These are phyloP conservation scores for Fusarium mangiferae DNA, from an alignment of 2,329 filamentous ascomycete species.

Conservation along the genomic window DNA sequence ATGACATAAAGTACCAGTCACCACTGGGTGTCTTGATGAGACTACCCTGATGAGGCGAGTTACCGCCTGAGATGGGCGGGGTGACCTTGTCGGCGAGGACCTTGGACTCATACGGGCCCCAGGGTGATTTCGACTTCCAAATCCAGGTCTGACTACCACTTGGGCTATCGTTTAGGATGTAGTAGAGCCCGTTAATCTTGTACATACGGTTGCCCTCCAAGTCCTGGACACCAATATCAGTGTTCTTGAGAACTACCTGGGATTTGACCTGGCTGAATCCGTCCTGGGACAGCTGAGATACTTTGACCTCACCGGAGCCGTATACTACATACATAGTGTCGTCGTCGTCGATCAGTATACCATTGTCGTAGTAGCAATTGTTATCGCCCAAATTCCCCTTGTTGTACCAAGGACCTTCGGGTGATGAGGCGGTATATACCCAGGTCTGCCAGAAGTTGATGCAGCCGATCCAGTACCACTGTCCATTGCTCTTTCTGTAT, in stretches of 20 bases:
- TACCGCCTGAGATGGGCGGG: conserved; percentile 57
- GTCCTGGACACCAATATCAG: conserved; percentile 56
- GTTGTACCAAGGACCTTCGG: conserved; percentile 56
- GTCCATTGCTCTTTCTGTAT: conserved; percentile 59
- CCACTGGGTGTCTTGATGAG: conserved; percentile 62
- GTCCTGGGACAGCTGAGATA: conserved; percentile 62
- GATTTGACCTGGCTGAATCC: conserved; percentile 57
- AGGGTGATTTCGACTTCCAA: conserved; percentile 60
- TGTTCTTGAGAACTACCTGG: conserved; percentile 55
- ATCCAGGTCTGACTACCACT: conserved; percentile 57
- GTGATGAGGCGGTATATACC: conserved; percentile 60
- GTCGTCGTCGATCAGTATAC: conserved; percentile 67
- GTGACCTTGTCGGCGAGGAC: conserved; percentile 55
- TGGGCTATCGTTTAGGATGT: conserved; percentile 62
- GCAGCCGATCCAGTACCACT: conserved; percentile 69
- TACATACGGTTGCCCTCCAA: conserved; percentile 68
- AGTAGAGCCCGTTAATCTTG: conserved; percentile 60
- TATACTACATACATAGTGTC: conserved; percentile 69
- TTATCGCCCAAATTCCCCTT: conserved; percentile 47
- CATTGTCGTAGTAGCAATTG: conserved; percentile 66
- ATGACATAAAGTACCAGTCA: conserved; percentile 69
- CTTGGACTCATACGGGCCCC: conserved; percentile 62
- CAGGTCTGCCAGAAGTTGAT: conserved; percentile 62
- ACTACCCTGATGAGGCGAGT: conserved; percentile 65
- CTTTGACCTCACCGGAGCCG: conserved; percentile 58